Evolutionary conservation across 2,329 filamentous ascomycete species (phyloP), one percentile per base, ranked within the genome.

Genomic region (Malbranchea cinnamomea): DNA sequence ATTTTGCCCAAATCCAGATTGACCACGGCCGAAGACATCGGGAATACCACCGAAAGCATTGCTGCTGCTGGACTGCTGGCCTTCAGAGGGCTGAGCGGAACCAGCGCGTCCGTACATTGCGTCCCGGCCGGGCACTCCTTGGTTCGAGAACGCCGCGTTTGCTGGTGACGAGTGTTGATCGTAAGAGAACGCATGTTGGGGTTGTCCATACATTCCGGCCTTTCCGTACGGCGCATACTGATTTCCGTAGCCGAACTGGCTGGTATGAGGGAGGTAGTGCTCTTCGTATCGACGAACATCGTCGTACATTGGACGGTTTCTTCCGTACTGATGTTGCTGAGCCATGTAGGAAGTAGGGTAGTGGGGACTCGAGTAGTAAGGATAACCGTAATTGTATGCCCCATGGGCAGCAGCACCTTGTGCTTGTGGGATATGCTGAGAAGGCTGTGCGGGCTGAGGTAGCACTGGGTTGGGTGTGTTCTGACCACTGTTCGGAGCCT

Each of bases 401-500:
- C 56, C 52, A 41, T 69, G 64, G n/a, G n/a, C n/a, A n/a, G n/a
- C n/a, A 33, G 57, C 63, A 37, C 54, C 57, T 41, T 71, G 65
- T 10, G 50, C 52, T 34, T 62, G 62, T 30, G 58, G 61, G 47
- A 64, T 59, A 36, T 67, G 63, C 36, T 63, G 62, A 37, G 58
- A 54, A 28, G 66, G 66, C 37, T 67, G 62, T 28, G 58, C 59
- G 32, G 59, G 56, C 30, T 56, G 61, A 35, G 66, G 65, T 36
- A 71, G 54, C 23, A 76, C 67, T 16, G 85, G 84, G 59, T 91
- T 89, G 20, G 87, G 85, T 2, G 85, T 94, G 46, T 78, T 87
- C 53, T 89, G 78, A 25, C 84, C 87, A 51, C 83, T 93, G 60
- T 78, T 83, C 47, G 84, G 80, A 32, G 92, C 83, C 38, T 72